Evolutionary conservation across 495 filamentous ascomycete genomes (phyloP).

Genomic region (Thermothielavioides terrestris): DNA sequence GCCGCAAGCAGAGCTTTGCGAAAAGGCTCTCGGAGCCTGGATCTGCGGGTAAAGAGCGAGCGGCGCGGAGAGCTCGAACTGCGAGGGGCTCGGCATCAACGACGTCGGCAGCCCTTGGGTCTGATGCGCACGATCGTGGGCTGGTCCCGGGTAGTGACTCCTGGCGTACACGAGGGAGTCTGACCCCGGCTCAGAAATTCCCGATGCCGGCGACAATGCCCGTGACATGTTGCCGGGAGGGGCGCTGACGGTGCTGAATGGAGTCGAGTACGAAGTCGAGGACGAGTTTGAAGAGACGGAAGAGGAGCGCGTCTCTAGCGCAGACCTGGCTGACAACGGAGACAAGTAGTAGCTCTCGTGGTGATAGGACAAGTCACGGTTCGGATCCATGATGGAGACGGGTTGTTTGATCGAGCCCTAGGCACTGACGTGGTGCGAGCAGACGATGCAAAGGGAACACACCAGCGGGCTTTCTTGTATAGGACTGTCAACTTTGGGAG

Average conservation of each 20-base stretch:
- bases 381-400: not conserved
- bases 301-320: not conserved
- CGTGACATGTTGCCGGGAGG: conserved; percentile 8
- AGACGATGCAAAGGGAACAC: conserved; percentile 10
- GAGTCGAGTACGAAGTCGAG: conserved; percentile 7
- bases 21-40: conserved; percentile 3
- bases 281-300: conserved; percentile 16
- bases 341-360: not conserved
- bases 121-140: conserved; percentile 1
- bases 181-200: not conserved
- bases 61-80: conserved; percentile 6
- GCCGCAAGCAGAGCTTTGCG: conserved; percentile 5
- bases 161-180: not conserved
- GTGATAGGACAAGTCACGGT: not conserved
- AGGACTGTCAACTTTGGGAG: not conserved
- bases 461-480: conserved; percentile 8
- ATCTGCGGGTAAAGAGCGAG: conserved; percentile 10
- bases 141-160: conserved; percentile 2
- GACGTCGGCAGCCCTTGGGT: not conserved
- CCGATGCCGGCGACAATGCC: conserved; percentile 17
- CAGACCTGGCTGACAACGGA: not conserved
- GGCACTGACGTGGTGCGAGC: conserved; percentile 16
- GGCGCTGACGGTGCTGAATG: not conserved
- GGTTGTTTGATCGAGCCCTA: not conserved
- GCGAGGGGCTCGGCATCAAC: no score